Evolutionary conservation across 257 asterid genomes (phyloP).

Genomic region (Craterostigma plantagineum): DNA sequence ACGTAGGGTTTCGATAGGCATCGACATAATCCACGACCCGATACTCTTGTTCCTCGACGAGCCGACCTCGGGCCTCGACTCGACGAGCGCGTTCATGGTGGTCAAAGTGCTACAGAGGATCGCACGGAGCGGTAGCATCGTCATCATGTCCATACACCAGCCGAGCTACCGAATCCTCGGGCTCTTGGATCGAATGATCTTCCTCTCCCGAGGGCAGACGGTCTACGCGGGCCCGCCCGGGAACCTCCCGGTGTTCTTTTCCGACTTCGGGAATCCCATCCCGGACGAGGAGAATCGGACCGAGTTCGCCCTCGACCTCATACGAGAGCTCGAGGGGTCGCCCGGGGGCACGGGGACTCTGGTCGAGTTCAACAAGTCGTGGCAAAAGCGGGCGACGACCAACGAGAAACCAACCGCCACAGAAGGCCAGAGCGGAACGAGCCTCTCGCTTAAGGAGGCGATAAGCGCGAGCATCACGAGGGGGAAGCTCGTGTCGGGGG

Average conservation of each 20-base stretch:
- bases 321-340: slow-evolving; percentile 60
- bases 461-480: too few relatives aligned
- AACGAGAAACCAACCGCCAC: too few relatives aligned
- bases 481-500: too few relatives aligned
- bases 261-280: slow-evolving; percentile 65
- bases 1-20: slow-evolving; percentile 70
- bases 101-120: slow-evolving; percentile 58
- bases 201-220: slow-evolving; percentile 53
- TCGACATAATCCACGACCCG: slow-evolving; percentile 74
- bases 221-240: slow-evolving; percentile 60
- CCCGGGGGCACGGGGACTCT: slow-evolving; percentile 50
- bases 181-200: slow-evolving; percentile 41
- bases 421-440: too few relatives aligned
- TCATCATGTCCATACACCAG: slow-evolving; percentile 72
- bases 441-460: too few relatives aligned
- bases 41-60: slow-evolving; percentile 56
- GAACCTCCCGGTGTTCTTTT: slow-evolving; percentile 30
- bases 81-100: slow-evolving; percentile 76
- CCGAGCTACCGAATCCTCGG: slow-evolving; percentile 66
- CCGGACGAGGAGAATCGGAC: slow-evolving; percentile 53
- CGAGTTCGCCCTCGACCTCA: slow-evolving; percentile 58
- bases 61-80: slow-evolving; percentile 74
- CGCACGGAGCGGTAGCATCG: slow-evolving; percentile 72
- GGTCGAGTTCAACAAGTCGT: slow-evolving; percentile 44
- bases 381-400: slow-evolving; percentile 25